Conservation (phyloP, 1,284 basidiomycete genomes). For the Cutaneotrichosporon cyanovorans region DNA sequence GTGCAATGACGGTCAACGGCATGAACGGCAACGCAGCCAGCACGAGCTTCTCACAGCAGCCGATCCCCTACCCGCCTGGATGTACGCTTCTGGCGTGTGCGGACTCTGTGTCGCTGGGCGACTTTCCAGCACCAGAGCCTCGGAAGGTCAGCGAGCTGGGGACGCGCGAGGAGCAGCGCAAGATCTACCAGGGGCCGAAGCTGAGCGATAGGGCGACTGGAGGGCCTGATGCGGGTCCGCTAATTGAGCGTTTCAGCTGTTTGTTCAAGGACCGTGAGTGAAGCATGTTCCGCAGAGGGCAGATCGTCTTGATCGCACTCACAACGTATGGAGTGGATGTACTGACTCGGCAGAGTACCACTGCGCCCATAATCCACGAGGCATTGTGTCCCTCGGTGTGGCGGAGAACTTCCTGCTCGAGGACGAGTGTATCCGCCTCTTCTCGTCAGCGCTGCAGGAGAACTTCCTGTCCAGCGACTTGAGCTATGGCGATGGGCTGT, state of each 20-base stretch:
- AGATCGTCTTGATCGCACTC: too few relatives aligned
- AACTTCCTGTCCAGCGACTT: constrained; percentile 33
- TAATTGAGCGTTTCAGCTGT: constrained; percentile 42
- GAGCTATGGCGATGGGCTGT: constrained; percentile 41
- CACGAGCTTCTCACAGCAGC: too few relatives aligned
- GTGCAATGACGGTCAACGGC: too few relatives aligned
- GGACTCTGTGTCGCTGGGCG: too few relatives aligned
- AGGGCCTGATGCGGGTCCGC: constrained; percentile 40
- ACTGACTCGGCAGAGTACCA: constrained; percentile 35
- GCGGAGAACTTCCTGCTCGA: constrained; percentile 47
- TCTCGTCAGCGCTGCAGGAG: constrained; percentile 30
- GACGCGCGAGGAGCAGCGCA: constrained; percentile 30
- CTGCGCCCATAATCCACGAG: constrained; percentile 38
- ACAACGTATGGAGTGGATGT: too few relatives aligned
- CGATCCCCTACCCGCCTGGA: too few relatives aligned
- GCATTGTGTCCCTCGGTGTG: constrained; percentile 47
- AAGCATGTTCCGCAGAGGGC: too few relatives aligned
- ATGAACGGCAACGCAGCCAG: too few relatives aligned
- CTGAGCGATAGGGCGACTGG: constrained; percentile 38
- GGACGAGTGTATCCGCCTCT: constrained; percentile 39
- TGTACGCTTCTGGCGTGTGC: too few relatives aligned
- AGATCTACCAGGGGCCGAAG: constrained; percentile 37
- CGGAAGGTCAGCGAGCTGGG: constrained; percentile 15
- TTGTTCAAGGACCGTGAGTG: constrained; percentile 41
- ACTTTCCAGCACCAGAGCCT: constrained; percentile 2